Base-by-base conservation (phyloP, 176 grass and related monocot species). In the Phoenix dactylifera region DNA sequence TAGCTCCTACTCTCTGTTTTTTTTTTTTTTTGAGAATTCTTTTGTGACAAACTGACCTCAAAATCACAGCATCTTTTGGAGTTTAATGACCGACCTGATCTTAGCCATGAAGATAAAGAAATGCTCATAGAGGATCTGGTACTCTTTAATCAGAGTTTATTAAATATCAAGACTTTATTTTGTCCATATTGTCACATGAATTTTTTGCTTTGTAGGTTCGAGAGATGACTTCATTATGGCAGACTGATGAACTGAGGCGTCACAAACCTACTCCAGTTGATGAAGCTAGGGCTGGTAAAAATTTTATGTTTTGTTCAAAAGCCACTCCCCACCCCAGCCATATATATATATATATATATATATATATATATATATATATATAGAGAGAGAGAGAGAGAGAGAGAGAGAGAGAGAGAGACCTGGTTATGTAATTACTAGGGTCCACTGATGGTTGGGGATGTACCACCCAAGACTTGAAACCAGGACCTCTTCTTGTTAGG, bases 211-310 rank as follows among this genome's bases (percentile, higher is more conserved):
- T 48, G 55, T 67, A 95, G 86, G 80, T 87, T 12, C 82, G 87
- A 44, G 87, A 97, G 83, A 90, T 97, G 52, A 86, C 92, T 54
- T 52, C 92, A 65, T 69, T 97, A 72, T 96, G 92, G 92, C 80
- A 96, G 76, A 96, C 92, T 5, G 87, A 96, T 72, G 87, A 96
- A 79, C 57, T 96, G 70, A 88, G 92, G 54, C 87, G 92, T n/a
- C 81, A 85, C 59, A 96, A 85, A 75, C 92, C 86, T 57, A 97
- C 92, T 57, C 92, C 92, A 49, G 92, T 97, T 77, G 92, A 97
- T 18, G 92, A 97, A 85, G 87, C 92, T 70, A 81, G 70, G 69
- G 84, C 87, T 63, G 92, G 87, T 96, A 79, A 68, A 17, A 17
- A 60, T 61, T 75, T 28, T 63, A 48, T 55, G 24, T 26, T 76